Evolutionary conservation across 805 yeast genomes (phyloP), one percentile per base, ranked within the genome.

Genomic region (Yamadazyma paraphyllophila): DNA sequence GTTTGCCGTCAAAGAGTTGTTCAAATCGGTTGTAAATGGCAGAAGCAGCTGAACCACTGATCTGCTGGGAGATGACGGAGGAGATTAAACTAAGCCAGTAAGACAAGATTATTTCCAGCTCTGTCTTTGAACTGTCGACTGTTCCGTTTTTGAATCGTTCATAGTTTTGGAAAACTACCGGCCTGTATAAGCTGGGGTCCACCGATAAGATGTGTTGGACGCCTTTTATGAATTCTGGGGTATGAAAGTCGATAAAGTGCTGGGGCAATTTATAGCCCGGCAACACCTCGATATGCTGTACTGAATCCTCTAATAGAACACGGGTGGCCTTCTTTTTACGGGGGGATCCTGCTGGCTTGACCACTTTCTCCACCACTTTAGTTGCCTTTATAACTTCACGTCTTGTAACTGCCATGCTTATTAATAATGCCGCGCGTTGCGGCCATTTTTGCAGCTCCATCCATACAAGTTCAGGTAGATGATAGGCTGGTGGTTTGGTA

Each of bases 21-120:
- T 48, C 49, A 45, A 87, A 75, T 52, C 77, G 75, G 9, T 50
- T 48, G 46, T 76, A 73, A 26, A 90, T 86, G 1, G 90, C 74
- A 8, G 57, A 61, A 0, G 97, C 96, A 1, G 97, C 95, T 0
- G 79, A 75, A 1, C 96, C 96, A 51, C 87, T 81, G 9, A 87
- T 78, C 59, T 86, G 94, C 60, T 87, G 94, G 0, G 85, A 75
- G 2, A 86, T 77, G 2, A 87, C 77, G 30, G 72, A 65, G 6
- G 62, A 50, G 1, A 71, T 55, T 33, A 71, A 53, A 30, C 66
- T 52, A 43, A 63, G 57, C 76, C 76, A 71, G 50, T 71, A 71
- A 10, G 45, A 38, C 25, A 45, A 41, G 24, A 69, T 65, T 16
- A 54, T 36, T 31, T 33, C 31, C 41, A 41, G 12, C 10, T 41